Base-by-base conservation (phyloP, 352 stramenopile species). In the Aphanomyces cochlioides region DNA sequence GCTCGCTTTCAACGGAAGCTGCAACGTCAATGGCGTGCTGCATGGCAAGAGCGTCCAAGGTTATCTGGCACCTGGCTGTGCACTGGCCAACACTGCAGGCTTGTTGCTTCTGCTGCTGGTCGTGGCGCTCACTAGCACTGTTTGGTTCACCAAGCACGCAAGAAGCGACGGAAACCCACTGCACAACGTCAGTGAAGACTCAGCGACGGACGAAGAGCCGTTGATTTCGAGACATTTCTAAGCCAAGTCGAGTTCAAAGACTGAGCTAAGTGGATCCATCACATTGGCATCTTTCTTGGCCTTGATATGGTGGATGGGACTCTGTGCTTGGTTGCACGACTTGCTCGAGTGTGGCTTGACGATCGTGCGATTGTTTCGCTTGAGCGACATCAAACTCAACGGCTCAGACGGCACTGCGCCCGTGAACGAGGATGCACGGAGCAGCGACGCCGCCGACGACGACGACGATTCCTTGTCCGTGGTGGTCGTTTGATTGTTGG, bases 1-100 rank as follows among this genome's bases (percentile, higher is more conserved):
- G 69, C 81, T 96, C 47, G 81, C 79, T 59, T 96, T 96, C 72
- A 92, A 93, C 56, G 80, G 70, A 7, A 93, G 84, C 64, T 96
- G 88, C 79, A 95, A 96, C 69, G 74, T 95, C 37, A 82, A 69
- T 41, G 87, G 87, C 6, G 75, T 78, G 41, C 70, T 92, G 21
- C 75, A 95, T 45, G 87, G 84, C 48, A 45, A 78, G 21, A 60
- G 73, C n/a, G 81, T 93, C n/a, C 76, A 76, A n/a, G 85, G 83
- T 2, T 89, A 79, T 73, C 89, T 92, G 84, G 77, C 87, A 2
- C 47, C 72, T 0, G 85, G 93, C 68, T 95, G 87, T 48, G 74
- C 89, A 66, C 59, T 93, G 34, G 87, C 84, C 34, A 95, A 92
- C 69, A 77, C 78, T 40, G 88, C 91, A 36, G 84, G 87, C 0